Percentiles rank a stretch among this genome's conserved stretches.
Conservation (phyloP, 2,329 filamentous ascomycete species). For the Herpotrichia juniperi region DNA sequence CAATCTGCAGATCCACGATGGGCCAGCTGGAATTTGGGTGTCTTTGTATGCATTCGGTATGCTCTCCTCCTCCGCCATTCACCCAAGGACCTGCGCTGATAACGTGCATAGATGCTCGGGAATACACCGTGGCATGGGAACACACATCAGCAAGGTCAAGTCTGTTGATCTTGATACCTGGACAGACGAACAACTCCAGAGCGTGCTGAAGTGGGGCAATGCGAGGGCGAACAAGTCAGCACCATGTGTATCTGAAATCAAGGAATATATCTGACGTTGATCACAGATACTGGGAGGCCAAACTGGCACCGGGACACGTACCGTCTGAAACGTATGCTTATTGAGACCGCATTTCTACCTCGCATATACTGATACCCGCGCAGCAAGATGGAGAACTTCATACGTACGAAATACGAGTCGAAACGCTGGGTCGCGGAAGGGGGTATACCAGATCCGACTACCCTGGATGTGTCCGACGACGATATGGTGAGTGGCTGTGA, state of each 20-base stretch:
- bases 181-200: slow-evolving; percentile 97
- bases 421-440: slow-evolving; percentile 99
- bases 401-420: slow-evolving; percentile 97
- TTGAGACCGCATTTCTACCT: not conserved
- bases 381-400: slow-evolving; percentile 98
- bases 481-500: slow-evolving; percentile 69
- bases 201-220: slow-evolving; percentile 94
- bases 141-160: slow-evolving; percentile 97
- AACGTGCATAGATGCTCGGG: slow-evolving; percentile 74
- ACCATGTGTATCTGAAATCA: not conserved
- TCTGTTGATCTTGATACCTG: slow-evolving; percentile 97
- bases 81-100: slow-evolving; percentile 13
- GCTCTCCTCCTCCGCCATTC: slow-evolving; percentile 6
- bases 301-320: slow-evolving; percentile 86
- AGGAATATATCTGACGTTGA: slow-evolving; percentile 27
- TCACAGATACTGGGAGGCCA: slow-evolving; percentile 84
- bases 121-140: slow-evolving; percentile 98
- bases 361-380: slow-evolving; percentile 8
- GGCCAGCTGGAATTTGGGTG: slow-evolving; percentile 98
- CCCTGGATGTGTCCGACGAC: slow-evolving; percentile 81
- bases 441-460: slow-evolving; percentile 88
- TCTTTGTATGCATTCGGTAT: slow-evolving; percentile 92
- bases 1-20: slow-evolving; percentile 81
- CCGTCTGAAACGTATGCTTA: slow-evolving; percentile 78
- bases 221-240: slow-evolving; percentile 87